phyloP scores from a whole-genome alignment of 75 land plant genomes.

The Isoetes taiwanensis region DNA sequence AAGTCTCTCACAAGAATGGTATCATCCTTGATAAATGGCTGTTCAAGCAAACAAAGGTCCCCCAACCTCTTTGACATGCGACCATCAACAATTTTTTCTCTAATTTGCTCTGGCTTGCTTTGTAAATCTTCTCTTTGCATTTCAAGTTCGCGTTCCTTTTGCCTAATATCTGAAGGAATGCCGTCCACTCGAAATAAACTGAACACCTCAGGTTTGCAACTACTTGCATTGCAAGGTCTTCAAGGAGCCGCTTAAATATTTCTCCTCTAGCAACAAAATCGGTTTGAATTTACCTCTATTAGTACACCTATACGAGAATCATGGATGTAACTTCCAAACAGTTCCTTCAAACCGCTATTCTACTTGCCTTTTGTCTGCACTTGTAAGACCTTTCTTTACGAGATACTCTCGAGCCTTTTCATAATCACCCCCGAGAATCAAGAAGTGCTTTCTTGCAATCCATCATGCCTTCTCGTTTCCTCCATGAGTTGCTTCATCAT shows the following conservation, averaged over 20 bases:
- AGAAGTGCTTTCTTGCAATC: conserved; percentile 7
- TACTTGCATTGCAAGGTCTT: conserved; percentile 2
- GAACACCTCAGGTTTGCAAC: neutral
- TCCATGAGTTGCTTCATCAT: conserved; percentile 3
- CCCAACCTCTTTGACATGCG: neutral
- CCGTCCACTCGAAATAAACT: neutral
- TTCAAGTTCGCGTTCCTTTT: conserved; percentile 1
- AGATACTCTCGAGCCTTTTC: neutral
- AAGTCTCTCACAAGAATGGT: neutral
- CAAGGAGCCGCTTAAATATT: neutral
- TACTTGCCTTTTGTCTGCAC: conserved; percentile 4
- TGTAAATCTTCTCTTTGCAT: conserved; percentile 2
- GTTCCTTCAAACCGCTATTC: neutral
- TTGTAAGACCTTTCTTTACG: neutral
- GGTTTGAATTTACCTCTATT: neutral
- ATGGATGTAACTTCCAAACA: conserved; percentile 1
- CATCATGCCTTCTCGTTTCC: conserved; percentile 8
- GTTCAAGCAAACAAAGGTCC: neutral
- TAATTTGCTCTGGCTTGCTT: neutral
- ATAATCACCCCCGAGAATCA: neutral
- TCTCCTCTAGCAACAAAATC: conserved; percentile 4
- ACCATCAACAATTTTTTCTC: neutral
- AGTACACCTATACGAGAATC: conserved; percentile 4
- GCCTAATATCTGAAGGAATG: neutral
- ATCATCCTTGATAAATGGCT: conserved; percentile 5